Percentiles rank a stretch among this genome's conserved stretches.
Evolutionary conservation across 495 filamentous ascomycete species (phyloP).

Genomic region (Penicillium chermesinum): DNA sequence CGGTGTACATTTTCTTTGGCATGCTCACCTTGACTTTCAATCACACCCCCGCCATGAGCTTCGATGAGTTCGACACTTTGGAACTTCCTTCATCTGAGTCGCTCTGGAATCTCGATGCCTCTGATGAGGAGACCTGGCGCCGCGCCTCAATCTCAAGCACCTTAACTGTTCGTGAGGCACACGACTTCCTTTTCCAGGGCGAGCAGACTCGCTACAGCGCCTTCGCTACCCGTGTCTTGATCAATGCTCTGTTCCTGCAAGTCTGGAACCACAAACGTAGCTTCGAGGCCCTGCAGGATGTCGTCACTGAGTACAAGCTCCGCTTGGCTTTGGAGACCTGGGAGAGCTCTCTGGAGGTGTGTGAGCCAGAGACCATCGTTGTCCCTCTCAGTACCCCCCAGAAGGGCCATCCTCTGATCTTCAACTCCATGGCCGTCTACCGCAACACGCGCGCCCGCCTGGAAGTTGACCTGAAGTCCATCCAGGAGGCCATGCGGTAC

Average conservation of each 20-base stretch:
- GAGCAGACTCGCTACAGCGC: constrained; percentile 91
- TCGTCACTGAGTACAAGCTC: constrained; percentile 97
- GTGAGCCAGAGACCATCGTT: constrained; percentile 85
- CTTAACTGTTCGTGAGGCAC: constrained; percentile 85
- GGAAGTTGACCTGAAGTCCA: constrained; percentile 88
- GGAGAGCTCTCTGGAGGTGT: constrained; percentile 92
- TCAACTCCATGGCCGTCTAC: constrained; percentile 98
- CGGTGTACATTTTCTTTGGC: constrained; percentile 99
- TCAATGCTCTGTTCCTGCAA: constrained; percentile 97
- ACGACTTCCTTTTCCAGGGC: constrained; percentile 91
- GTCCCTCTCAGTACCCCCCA: constrained; percentile 92
- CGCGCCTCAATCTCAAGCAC: constrained; percentile 65
- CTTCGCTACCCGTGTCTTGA: constrained; percentile 96
- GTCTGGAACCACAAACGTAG: constrained; percentile 99
- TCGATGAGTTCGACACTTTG: constrained; percentile 94
- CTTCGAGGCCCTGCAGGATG: constrained; percentile 90
- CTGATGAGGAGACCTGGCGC: constrained; percentile 78
- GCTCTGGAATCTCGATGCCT: constrained; percentile 81
- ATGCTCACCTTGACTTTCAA: constrained; percentile 95
- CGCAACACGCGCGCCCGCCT: constrained; percentile 89
- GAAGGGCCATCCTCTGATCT: constrained; percentile 96
- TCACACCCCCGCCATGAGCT: constrained; percentile 93
- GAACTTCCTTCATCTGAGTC: constrained; percentile 91
- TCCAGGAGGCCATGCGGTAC: constrained; percentile 95
- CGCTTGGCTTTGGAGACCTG: constrained; percentile 93